A percentile compares a stretch with the other conserved stretches of the same genome.
phyloP scores from a whole-genome alignment of 2,329 filamentous ascomycete species.

The Diaporthe ilicicola region DNA sequence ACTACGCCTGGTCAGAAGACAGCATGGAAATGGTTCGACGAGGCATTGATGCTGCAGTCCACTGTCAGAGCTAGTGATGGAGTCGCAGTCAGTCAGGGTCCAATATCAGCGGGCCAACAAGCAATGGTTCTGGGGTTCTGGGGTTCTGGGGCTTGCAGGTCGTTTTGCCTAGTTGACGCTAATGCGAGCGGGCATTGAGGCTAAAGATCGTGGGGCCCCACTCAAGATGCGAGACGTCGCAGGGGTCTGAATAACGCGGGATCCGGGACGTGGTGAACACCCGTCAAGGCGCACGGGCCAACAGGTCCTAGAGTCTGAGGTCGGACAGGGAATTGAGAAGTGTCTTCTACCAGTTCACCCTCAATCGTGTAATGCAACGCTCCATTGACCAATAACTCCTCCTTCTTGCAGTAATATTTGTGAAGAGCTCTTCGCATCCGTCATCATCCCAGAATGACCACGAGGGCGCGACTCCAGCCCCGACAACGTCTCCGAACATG shows the following conservation, averaged over 20 bases:
- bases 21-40: not conserved
- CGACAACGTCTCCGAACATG: constrained; percentile 31
- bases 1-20: no score
- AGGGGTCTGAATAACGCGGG: no score
- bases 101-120: not conserved
- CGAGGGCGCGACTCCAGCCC: not conserved
- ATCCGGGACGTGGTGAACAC: no score
- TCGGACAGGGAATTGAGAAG: not conserved
- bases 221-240: constrained; percentile 19
- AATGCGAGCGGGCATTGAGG: not conserved
- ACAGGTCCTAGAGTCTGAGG: constrained; percentile 9
- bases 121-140: not conserved
- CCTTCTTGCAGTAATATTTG: not conserved
- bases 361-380: not conserved
- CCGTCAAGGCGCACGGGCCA: no score
- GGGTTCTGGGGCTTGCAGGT: not conserved
- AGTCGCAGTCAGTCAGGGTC: not conserved
- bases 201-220: constrained; percentile 24
- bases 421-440: not conserved
- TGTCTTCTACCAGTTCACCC: not conserved
- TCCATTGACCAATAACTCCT: not conserved
- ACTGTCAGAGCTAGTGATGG: no score
- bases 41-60: not conserved
- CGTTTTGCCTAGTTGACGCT: constrained; percentile 5
- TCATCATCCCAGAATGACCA: constrained; percentile 28